These are phyloP conservation scores for Eimeria brunetti DNA, from an alignment of 169 alveolate genomes.

Conservation along the genomic window DNA sequence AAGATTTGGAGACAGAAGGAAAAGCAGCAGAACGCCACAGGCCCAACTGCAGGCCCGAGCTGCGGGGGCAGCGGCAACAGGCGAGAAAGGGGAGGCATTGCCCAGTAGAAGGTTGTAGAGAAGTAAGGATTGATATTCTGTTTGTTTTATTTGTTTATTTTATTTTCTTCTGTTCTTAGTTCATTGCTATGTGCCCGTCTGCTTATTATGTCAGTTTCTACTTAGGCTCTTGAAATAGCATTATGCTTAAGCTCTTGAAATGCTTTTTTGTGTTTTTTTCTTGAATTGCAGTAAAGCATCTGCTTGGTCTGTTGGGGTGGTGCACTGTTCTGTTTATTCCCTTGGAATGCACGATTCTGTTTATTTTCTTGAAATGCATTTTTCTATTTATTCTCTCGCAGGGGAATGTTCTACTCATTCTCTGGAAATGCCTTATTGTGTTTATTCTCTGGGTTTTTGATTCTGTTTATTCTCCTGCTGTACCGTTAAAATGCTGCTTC, in stretches of 20 bases:
- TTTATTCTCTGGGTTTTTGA: not conserved
- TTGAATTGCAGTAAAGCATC: too few species aligned
- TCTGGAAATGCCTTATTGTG: not conserved
- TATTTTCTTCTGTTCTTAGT: too few species aligned
- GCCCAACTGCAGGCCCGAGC: constrained; percentile 68
- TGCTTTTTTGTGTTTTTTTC: not conserved
- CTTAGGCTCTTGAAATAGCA: not conserved
- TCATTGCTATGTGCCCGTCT: not conserved
- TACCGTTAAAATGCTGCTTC: not conserved
- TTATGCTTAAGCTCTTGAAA: not conserved
- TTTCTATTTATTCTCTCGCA: too few species aligned
- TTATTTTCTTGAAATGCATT: too few species aligned
- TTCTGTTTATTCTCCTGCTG: not conserved
- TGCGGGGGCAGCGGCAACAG: constrained; percentile 40
- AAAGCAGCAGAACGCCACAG: constrained; percentile 68
- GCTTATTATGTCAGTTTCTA: too few species aligned
- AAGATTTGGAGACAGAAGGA: constrained; percentile 51
- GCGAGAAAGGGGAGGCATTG: constrained; percentile 59
- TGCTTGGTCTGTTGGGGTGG: too few species aligned
- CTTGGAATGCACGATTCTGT: too few species aligned
- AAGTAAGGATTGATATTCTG: constrained; percentile 9
- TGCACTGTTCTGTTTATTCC: too few species aligned
- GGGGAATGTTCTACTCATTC: too few species aligned
- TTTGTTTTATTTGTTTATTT: too few species aligned
- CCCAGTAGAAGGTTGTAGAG: constrained; percentile 74